Percentiles rank a stretch among this genome's conserved stretches.
Evolutionary conservation across 768 basidiomycete species (phyloP).

Genomic region (Suillus occidentalis): DNA sequence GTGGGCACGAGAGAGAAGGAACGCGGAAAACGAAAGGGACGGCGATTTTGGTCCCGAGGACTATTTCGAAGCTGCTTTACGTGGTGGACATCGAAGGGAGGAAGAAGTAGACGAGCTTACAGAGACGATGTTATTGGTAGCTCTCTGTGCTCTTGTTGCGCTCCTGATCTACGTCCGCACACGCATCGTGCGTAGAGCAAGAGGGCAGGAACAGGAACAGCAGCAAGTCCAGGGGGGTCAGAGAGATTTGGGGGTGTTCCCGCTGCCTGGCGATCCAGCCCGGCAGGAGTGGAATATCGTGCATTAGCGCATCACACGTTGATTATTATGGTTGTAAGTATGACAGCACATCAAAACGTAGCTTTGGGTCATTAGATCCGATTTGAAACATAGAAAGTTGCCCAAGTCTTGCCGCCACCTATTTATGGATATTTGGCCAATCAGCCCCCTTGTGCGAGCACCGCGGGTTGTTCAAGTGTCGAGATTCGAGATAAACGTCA

Average conservation of each 20-base stretch:
- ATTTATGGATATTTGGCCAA: not conserved
- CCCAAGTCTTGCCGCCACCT: not conserved
- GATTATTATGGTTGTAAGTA: not conserved
- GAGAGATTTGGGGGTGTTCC: constrained; percentile 52
- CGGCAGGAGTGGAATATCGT: constrained; percentile 67
- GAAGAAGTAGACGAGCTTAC: constrained; percentile 68
- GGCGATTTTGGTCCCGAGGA: constrained; percentile 80
- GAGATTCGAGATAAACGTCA: constrained; percentile 4
- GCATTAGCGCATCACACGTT: constrained; percentile 34
- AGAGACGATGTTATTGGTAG: constrained; percentile 79
- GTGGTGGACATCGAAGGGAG: constrained; percentile 60
- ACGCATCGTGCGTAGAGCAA: constrained; percentile 70
- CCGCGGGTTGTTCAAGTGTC: not conserved
- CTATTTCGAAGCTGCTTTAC: constrained; percentile 69
- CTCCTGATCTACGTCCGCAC: constrained; percentile 78
- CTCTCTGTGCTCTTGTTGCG: constrained; percentile 72
- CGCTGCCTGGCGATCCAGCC: constrained; percentile 62
- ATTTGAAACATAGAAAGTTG: not conserved
- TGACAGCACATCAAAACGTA: not conserved
- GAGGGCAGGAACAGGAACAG: constrained; percentile 56
- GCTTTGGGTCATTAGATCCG: not conserved
- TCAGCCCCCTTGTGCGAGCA: not conserved
- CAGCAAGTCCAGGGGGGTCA: constrained; percentile 35
- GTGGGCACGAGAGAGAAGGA: constrained; percentile 79
- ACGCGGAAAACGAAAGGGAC: constrained; percentile 71